phyloP scores from a whole-genome alignment of 129 eudicot species.

The Flaveria ramosissima region DNA sequence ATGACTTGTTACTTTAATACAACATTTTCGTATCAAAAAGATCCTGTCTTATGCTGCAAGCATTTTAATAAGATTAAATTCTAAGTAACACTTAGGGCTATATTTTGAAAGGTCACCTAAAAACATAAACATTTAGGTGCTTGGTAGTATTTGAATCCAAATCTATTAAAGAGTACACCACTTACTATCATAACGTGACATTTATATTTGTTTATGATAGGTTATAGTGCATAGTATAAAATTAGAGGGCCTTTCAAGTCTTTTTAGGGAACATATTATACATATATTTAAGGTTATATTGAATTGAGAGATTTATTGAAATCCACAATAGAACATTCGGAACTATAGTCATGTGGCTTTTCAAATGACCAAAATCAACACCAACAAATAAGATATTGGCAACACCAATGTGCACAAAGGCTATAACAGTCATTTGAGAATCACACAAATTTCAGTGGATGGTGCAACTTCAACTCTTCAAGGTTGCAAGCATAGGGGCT shows the following conservation, averaged over 20 bases:
- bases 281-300: neutral
- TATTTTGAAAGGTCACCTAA: neutral
- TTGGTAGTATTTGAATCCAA: too few relatives aligned
- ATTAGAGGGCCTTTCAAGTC: neutral
- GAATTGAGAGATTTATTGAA: constrained; percentile 15
- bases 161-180: too few relatives aligned
- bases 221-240: neutral
- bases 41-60: neutral
- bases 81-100: neutral
- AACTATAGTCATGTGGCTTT: constrained; percentile 28
- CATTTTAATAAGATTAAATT: neutral
- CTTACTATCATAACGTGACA: too few relatives aligned
- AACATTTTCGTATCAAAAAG: neutral
- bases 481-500: constrained; percentile 28
- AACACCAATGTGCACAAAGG: constrained; percentile 22
- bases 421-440: constrained; percentile 7
- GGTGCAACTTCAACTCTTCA: constrained; percentile 16
- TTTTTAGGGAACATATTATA: neutral
- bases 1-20: neutral
- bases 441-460: constrained; percentile 27
- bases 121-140: neutral
- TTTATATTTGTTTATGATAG: neutral
- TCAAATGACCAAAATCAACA: constrained; percentile 22
- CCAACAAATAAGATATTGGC: neutral
- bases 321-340: constrained; percentile 31